Evolutionary conservation across 345 rosid species (phyloP), one percentile per base, ranked within the genome.

Genomic region (Populus nigra): DNA sequence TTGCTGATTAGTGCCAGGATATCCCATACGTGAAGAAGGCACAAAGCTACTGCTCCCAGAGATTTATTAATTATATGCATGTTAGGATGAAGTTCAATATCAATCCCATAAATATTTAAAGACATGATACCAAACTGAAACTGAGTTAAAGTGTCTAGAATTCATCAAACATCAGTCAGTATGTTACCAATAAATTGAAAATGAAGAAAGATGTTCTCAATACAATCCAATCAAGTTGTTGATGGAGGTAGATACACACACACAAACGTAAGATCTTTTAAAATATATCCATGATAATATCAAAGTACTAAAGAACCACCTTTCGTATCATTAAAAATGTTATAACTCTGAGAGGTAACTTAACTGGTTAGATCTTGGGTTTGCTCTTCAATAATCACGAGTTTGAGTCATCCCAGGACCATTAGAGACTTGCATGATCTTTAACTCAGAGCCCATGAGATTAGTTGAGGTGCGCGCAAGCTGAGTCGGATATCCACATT

Each of bases 391-490:
- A 33, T 0, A 33, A 0, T 33, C 5, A 33, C 0, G 0, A 33
- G 36, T 33, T 33, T 0, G 36, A 33, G 36, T 33, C 35, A 0
- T 33, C 5, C 4, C 0, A 33, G 35, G 0, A 0, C 35, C 35
- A 38, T 0, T 38, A 0, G 0, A 8, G 10, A 0, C 0, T 8
- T 39, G 9, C 1, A 39, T 39, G 0, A 1, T 39, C 0, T 0
- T 39, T 39, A 2, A 2, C 1, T 39, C 0, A 39, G 2, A 0
- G 1, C 0, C 0, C 3, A 0, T 39, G 43, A 9, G 11, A 39
- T 39, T 39, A 39, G 12, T 39, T 0, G 3, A 39, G 11, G 0
- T 39, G 0, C 3, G 2, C 0, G 1, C 0, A 9, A 39, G 3
- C 11, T 39, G 0, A 0, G 0, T 0, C 3, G 3, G 3, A 9